Evolutionary conservation across 2,329 filamentous ascomycete species (phyloP).

Genomic region (Cucurbitaria berberidis): DNA sequence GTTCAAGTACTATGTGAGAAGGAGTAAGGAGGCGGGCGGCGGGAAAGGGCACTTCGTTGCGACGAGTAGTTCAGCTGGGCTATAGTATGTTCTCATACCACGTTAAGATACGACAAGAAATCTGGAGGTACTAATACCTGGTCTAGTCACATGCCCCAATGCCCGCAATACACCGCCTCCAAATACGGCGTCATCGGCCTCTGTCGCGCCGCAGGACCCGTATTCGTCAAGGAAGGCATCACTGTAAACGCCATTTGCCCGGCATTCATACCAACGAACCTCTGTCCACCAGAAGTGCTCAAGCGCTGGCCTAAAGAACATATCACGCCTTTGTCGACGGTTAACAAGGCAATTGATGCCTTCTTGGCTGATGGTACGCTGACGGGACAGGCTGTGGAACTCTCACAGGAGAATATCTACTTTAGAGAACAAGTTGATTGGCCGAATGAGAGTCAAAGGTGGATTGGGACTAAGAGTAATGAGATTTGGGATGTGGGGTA

Average conservation of each 20-base stretch:
- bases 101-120: neutral
- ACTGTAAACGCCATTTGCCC: constrained; percentile 52
- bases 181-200: constrained; percentile 54
- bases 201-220: constrained; percentile 43
- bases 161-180: constrained; percentile 51
- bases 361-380: constrained; percentile 43
- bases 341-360: constrained; percentile 49
- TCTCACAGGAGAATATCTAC: constrained; percentile 50
- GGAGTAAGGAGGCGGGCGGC: constrained; percentile 46
- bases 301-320: constrained; percentile 48
- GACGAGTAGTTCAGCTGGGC: constrained; percentile 47
- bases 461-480: constrained; percentile 41
- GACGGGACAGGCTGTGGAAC: constrained; percentile 51
- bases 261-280: constrained; percentile 48
- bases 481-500: constrained; percentile 44
- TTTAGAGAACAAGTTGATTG: constrained; percentile 50
- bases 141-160: constrained; percentile 34
- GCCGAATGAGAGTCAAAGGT: constrained; percentile 50
- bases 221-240: constrained; percentile 44
- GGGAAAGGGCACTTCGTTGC: constrained; percentile 48
- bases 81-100: constrained; percentile 38
- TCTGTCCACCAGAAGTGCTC: constrained; percentile 48
- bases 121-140: neutral
- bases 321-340: constrained; percentile 50
- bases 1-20: constrained; percentile 51